A percentile compares a stretch with the other conserved stretches of the same genome.
These are phyloP conservation scores for Fusarium subtropicale DNA, from an alignment of 2,329 filamentous ascomycete genomes.

Conservation along the genomic window DNA sequence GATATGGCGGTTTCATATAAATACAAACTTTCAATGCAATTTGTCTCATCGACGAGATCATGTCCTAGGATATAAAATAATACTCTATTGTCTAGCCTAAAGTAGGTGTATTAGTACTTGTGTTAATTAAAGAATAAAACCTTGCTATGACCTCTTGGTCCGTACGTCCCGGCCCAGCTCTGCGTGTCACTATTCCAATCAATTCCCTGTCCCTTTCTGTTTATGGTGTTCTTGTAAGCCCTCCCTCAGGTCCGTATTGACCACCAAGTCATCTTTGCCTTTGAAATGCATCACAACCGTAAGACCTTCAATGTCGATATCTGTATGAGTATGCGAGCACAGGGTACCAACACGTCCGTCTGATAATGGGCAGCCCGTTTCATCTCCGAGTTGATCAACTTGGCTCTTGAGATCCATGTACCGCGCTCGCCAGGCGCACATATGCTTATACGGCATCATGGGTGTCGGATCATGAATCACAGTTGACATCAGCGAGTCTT, in stretches of 20 bases:
- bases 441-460: constrained; percentile 54
- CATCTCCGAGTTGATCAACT: constrained; percentile 56
- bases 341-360: constrained; percentile 32
- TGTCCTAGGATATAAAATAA: neutral
- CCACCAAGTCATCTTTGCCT: constrained; percentile 63
- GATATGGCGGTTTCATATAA: neutral
- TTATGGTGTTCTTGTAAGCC: constrained; percentile 45
- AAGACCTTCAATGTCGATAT: constrained; percentile 60
- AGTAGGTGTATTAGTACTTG: constrained; percentile 2
- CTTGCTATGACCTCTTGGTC: constrained; percentile 4
- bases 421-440: constrained; percentile 57
- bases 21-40: neutral
- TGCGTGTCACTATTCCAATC: constrained; percentile 2
- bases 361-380: constrained; percentile 47
- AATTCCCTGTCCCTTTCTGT: constrained; percentile 8
- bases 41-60: neutral
- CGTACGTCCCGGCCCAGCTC: constrained; percentile 1
- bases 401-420: constrained; percentile 57
- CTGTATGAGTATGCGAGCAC: constrained; percentile 47
- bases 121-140: constrained; percentile 4
- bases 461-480: constrained; percentile 51
- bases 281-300: constrained; percentile 64
- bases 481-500: constrained; percentile 22
- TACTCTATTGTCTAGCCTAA: constrained; percentile 3
- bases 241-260: constrained; percentile 60